These are phyloP conservation scores for Phytophthora gonapodyides DNA, from an alignment of 352 stramenopile species.

Conservation along the genomic window DNA sequence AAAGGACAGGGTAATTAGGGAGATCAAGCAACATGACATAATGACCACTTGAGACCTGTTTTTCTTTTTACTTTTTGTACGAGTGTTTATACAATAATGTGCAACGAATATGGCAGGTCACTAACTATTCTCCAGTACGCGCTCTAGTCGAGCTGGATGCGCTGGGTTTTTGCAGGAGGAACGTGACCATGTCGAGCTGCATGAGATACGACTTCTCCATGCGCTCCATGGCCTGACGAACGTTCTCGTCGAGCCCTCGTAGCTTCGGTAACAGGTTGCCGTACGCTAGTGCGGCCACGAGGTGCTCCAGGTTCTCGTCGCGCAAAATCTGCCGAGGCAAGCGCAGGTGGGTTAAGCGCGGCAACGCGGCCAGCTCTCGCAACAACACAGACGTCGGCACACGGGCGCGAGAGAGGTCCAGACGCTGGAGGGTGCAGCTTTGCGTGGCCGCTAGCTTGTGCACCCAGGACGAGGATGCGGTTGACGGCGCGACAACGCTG, in stretches of 20 bases:
- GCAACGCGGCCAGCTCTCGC: conserved; percentile 53
- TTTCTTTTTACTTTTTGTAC: too few relatives aligned
- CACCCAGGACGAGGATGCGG: conserved; percentile 68
- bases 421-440: conserved; percentile 54
- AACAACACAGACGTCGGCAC: conserved; percentile 71
- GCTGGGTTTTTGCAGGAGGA: conserved; percentile 47
- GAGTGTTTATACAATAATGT: conserved; percentile 10
- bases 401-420: conserved; percentile 63
- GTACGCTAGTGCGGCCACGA: conserved; percentile 69
- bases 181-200: conserved; percentile 74
- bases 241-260: conserved; percentile 58
- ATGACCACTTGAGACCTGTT: conserved; percentile 14
- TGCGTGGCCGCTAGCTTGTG: conserved; percentile 56
- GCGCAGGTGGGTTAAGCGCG: conserved; percentile 63
- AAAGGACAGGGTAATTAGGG: not conserved
- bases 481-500: conserved; percentile 58
- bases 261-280: conserved; percentile 52
- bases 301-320: conserved; percentile 76
- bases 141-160: not conserved
- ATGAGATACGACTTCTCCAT: conserved; percentile 71
- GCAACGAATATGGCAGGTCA: not conserved
- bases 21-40: conserved; percentile 11
- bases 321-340: conserved; percentile 66
- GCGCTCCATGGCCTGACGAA: conserved; percentile 65
- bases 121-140: conserved; percentile 7